Percentiles rank a stretch among this genome's conserved stretches.
phyloP scores from a whole-genome alignment of 2,329 filamentous ascomycete species.

The Mollisiaceae sp. region DNA sequence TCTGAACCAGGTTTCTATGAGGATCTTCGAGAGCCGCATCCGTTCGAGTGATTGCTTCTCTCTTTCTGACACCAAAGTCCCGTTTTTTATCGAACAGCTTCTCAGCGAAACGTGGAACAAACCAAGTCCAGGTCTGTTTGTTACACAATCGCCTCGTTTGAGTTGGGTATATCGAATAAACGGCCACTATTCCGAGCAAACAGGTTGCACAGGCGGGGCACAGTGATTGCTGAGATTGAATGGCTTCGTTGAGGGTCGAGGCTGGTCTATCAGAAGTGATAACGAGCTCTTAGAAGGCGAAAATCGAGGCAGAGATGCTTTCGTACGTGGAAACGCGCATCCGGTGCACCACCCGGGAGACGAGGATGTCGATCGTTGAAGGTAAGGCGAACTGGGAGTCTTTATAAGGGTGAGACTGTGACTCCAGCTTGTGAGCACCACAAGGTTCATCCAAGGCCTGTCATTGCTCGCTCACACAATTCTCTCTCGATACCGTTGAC shows the following conservation, averaged over 20 bases:
- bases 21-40: slow-evolving; percentile 15
- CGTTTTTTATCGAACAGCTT: slow-evolving; percentile 2
- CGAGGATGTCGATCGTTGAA: slow-evolving; percentile 13
- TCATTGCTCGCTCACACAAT: not conserved
- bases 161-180: slow-evolving; percentile 20
- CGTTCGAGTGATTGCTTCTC: slow-evolving; percentile 22
- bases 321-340: slow-evolving; percentile 18
- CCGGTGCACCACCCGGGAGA: slow-evolving; percentile 11
- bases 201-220: slow-evolving; percentile 23
- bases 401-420: slow-evolving; percentile 29
- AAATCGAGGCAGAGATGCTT: slow-evolving; percentile 27
- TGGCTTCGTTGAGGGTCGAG: slow-evolving; percentile 22
- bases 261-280: slow-evolving; percentile 26
- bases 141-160: slow-evolving; percentile 33
- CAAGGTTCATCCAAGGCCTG: slow-evolving; percentile 5
- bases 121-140: slow-evolving; percentile 26
- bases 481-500: not conserved
- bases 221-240: slow-evolving; percentile 17
- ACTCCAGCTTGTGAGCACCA: slow-evolving; percentile 10
- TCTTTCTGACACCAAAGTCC: slow-evolving; percentile 10
- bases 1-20: slow-evolving; percentile 7
- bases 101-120: slow-evolving; percentile 31
- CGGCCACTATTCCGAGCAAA: slow-evolving; percentile 32
- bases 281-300: slow-evolving; percentile 25
- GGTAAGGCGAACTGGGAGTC: slow-evolving; percentile 21